Base-by-base conservation (phyloP, 257 asterid genomes). In the Fraxinus quadrangulata region DNA sequence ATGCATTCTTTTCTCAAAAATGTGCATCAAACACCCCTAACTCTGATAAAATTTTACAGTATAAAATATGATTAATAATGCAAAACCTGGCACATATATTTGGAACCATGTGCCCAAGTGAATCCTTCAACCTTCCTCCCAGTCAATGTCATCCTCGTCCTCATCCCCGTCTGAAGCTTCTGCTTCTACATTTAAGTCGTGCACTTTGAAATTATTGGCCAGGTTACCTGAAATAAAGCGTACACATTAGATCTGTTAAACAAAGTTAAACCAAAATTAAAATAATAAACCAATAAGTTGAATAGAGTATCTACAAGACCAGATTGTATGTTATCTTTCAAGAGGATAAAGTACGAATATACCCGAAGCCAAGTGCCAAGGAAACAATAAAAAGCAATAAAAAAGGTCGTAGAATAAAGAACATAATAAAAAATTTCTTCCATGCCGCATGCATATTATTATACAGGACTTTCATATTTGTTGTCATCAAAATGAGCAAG, bases 181-280 rank as follows among this genome's bases (percentile, higher is more conserved):
- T 37, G 96, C 97, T 87, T 88, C 89, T 63, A 89, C 88, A 42
- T 92, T 92, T 72, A 92, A 83, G 92, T 92, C 96, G 8, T 85
- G 49, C 17, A 89, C 94, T 79, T 91, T 92, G 75, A 78, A 88
- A 24, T 66, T 83, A 72, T 80, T 89, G 12, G 86, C 79, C 24
- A 83, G 59, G 78, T 70, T 78, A 45, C 90, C 96, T 83, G 87
- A 23, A 31, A 71, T 1, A 75, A 63, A 16, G 54, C 65, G 70
- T 16, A 40, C 36, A 75, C 36, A 23, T 42, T 71, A 23, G 19
- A 17, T 61, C 30, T 36, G 75, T 73, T 23, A 73, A 34, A 26
- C 14, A 24, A 66, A 37, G 24, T 24, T 6, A 7, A 66, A 37
- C 56, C 78, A 65, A 31, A 37, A 56, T 31, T 26, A 9, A 26